Conservation (phyloP, 805 yeast species). For the Metschnikowia matae region DNA sequence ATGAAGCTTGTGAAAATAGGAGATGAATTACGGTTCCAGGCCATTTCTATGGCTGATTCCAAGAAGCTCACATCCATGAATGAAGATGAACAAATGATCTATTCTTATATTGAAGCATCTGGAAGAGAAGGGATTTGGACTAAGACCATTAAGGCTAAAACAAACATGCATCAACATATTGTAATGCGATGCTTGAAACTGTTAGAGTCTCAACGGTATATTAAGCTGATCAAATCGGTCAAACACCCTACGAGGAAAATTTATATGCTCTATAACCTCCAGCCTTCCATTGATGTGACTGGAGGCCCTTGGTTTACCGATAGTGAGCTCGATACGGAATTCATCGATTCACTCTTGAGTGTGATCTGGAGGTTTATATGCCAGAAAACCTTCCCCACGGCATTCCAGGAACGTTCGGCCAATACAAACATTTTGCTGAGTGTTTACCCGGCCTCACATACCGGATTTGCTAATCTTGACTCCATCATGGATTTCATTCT, state of each 20-base stretch:
- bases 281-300: slow-evolving; percentile 92
- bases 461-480: slow-evolving; percentile 64
- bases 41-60: slow-evolving; percentile 71
- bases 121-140: slow-evolving; percentile 98
- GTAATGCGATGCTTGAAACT: slow-evolving; percentile 78
- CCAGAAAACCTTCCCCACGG: slow-evolving; percentile 69
- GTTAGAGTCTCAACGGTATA: slow-evolving; percentile 73
- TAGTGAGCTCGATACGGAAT: slow-evolving; percentile 89
- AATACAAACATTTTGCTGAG: slow-evolving; percentile 41
- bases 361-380: slow-evolving; percentile 88
- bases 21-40: slow-evolving; percentile 68
- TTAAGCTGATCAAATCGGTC: slow-evolving; percentile 87
- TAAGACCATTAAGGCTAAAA: slow-evolving; percentile 80
- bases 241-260: slow-evolving; percentile 92
- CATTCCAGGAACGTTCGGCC: slow-evolving; percentile 45
- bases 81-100: slow-evolving; percentile 86
- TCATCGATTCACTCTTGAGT: slow-evolving; percentile 75
- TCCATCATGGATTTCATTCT: slow-evolving; percentile 73
- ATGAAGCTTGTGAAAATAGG: slow-evolving; percentile 67
- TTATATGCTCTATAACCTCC: slow-evolving; percentile 89
- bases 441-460: slow-evolving; percentile 54
- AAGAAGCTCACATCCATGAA: slow-evolving; percentile 70
- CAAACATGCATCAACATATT: slow-evolving; percentile 89
- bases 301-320: slow-evolving; percentile 99
- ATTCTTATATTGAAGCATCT: slow-evolving; percentile 85